Evolutionary conservation across 2,329 filamentous ascomycete genomes (phyloP), one percentile per base, ranked within the genome.

Genomic region (Calonectria hongkongensis): DNA sequence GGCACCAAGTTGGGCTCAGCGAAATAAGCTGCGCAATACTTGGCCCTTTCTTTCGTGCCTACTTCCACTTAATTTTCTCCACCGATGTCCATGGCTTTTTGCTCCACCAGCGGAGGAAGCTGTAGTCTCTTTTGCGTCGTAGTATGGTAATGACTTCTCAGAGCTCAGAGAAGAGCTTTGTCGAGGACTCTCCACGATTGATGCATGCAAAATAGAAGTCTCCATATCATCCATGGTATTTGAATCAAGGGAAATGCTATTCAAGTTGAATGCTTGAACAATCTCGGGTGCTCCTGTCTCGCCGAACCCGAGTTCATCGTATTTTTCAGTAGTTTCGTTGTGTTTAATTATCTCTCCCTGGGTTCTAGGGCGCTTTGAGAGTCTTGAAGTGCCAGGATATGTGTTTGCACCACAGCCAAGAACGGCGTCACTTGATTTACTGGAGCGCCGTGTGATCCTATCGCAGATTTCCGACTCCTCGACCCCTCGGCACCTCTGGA

Each of bases 11-110:
- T 41, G 16, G 13, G 4, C 48, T 74, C 51, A 88, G 60, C 85
- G 85, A 77, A 88, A 88, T 66, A 88, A 80, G 70, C 81, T 86
- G 56, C 86, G 84, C 54, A 87, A 81, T 10, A 85, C 83, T 73
- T 85, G 84, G 16, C 84, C 81, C 75, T 85, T 80, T 30, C 83
- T 77, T 15, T 84, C 83, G 51, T 82, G 82, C 74, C 85, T 86
- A 67, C 84, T 78, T 39, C 78, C 78, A 9, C 83, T 80, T 9
- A 83, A 81, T 71, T 81, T 84, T 28, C 81, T 76, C 85, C 85
- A 86, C 67, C 83, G 82, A 50, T 80, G 82, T 28, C 81, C 75
- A 6, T 83, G 78, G 72, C 82, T 83, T 50, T 66, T 69, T 13
- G 66, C 18, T 33, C 45, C 39, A 21, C 27, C 36, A 12, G 12